Base-by-base conservation (phyloP, 805 yeast species). In the Metschnikowia hibisci region DNA sequence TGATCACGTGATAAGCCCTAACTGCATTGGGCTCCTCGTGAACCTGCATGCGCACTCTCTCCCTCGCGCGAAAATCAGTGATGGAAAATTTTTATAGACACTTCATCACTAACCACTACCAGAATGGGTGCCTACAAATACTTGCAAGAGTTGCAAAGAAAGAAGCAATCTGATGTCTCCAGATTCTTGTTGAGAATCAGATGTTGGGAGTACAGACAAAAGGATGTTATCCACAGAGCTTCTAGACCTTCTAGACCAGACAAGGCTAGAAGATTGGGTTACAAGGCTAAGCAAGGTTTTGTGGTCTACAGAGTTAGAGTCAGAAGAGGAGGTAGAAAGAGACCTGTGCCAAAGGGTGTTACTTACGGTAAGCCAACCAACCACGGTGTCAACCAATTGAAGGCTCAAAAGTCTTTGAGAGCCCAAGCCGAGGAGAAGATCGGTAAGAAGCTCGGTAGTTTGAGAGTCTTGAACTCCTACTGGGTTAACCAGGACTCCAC, bases 301-400 rank as follows among this genome's bases (percentile, higher is more conserved):
- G 96, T 87, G 61, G 81, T 93, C 83, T 93, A 78, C 96, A 85
- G 99, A 77, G 78, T 91, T 76, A 88, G 99, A 79, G 98, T 93
- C 67, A 88, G 98, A 81, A 87, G 99, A 80, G 99, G 99, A 82
- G 91, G 91, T 82, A 90, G 99, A 87, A 93, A 93, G 96, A 88
- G 96, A 81, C 97, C 97, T 66, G 97, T 85, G 67, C 89, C 95
- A 80, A 93, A 93, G 93, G 99, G 99, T 87, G 98, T 97, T 69
- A 93, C 98, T 73, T 91, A 93, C 84, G 99, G 99, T 87, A 93
- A 93, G 87, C 99, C 99, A 84, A 93, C 99, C 81, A 93, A 93
- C 95, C 96, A 88, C 81, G 99, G 99, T 87, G 93, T 93, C 62
- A 82, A 82, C 82, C 97, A 93, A 77, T 87, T 93, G 80, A 93